Percentiles rank a stretch among this genome's conserved stretches.
These are phyloP conservation scores for Neurospora tetraspora DNA, from an alignment of 495 filamentous ascomycete species.

Conservation along the genomic window DNA sequence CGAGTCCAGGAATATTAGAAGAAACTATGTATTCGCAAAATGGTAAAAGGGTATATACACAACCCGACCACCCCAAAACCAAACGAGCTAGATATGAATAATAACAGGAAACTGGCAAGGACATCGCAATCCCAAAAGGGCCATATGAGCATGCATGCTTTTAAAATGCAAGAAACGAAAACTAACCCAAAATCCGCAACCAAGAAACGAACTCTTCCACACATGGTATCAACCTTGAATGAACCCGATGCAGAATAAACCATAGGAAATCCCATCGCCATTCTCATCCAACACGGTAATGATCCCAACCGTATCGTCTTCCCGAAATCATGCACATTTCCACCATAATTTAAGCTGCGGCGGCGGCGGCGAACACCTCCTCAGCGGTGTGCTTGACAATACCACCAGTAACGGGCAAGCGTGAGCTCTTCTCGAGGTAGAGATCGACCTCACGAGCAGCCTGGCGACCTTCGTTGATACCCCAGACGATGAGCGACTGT, in stretches of 20 bases:
- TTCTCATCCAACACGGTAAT: background rate
- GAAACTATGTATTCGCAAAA: background rate
- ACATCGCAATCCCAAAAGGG: background rate
- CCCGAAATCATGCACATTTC: background rate
- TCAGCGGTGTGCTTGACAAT: slow-evolving; percentile 78
- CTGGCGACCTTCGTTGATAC: slow-evolving; percentile 97
- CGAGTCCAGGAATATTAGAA: background rate
- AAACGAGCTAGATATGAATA: background rate
- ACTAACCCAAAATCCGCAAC: background rate
- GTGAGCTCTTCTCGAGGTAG: slow-evolving; percentile 72
- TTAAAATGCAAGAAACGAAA: background rate
- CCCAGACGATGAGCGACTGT: slow-evolving; percentile 97
- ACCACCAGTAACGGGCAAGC: slow-evolving; percentile 85
- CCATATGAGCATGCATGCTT: background rate
- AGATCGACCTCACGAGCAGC: slow-evolving; percentile 89
- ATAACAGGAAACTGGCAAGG: background rate
- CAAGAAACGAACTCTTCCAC: background rate
- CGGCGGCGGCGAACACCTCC: slow-evolving; percentile 43
- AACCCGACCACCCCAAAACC: background rate
- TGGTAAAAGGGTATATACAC: background rate
- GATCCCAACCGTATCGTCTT: background rate
- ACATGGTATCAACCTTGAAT: background rate
- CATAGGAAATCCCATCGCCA: background rate
- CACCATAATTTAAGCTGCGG: background rate
- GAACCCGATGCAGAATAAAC: background rate